Conservation (phyloP, 2,329 filamentous ascomycete species). For the Penicillium sp. region DNA sequence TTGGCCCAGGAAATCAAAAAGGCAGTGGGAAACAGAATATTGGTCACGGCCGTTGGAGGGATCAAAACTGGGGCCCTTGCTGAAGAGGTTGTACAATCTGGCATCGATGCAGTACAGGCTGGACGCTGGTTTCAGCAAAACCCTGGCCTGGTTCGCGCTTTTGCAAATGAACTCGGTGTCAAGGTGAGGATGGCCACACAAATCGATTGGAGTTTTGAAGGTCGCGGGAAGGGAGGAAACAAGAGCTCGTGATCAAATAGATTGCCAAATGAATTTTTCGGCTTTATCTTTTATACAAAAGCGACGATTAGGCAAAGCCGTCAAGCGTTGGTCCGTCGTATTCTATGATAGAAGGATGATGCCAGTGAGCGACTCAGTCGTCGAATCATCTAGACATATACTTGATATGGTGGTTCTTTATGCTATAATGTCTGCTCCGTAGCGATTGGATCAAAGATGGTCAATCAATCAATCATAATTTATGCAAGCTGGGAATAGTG, state of each 20-base stretch:
- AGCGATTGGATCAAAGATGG: too few relatives aligned
- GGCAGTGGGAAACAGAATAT: slow-evolving; percentile 16
- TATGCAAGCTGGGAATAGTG: too few relatives aligned
- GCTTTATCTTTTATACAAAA: too few relatives aligned
- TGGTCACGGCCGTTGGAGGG: slow-evolving; percentile 24
- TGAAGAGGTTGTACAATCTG: slow-evolving; percentile 37
- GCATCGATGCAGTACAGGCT: neutral
- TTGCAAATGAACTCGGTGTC: slow-evolving; percentile 58
- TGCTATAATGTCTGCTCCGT: too few relatives aligned
- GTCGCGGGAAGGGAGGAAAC: slow-evolving; percentile 7
- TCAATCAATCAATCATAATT: too few relatives aligned
- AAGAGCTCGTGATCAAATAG: neutral
- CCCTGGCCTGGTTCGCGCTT: slow-evolving; percentile 54
- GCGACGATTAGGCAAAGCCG: too few relatives aligned
- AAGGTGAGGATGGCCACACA: slow-evolving; percentile 50
- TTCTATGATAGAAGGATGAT: too few relatives aligned
- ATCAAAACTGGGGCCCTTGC: slow-evolving; percentile 40
- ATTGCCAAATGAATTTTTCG: neutral
- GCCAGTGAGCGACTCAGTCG: too few relatives aligned
- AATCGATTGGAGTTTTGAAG: slow-evolving; percentile 19
- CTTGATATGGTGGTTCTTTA: too few relatives aligned
- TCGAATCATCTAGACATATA: too few relatives aligned
- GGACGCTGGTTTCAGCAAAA: neutral
- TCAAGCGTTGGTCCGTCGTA: too few relatives aligned
- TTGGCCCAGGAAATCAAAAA: slow-evolving; percentile 28